phyloP scores from a whole-genome alignment of 2,329 filamentous ascomycete species.

The Alternaria sp. region DNA sequence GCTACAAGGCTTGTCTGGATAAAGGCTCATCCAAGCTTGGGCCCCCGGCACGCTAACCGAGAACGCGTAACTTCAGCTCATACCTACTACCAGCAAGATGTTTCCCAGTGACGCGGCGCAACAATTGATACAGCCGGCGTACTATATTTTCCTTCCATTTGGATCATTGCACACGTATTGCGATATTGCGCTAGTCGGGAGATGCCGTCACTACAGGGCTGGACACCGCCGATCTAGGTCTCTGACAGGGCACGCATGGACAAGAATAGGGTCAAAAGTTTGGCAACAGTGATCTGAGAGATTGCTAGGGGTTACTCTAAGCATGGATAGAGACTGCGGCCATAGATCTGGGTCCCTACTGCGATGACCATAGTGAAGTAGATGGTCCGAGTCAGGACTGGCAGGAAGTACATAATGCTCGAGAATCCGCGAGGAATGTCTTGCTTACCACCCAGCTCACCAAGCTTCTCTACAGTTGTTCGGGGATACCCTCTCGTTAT shows the following conservation, averaged over 20 bases:
- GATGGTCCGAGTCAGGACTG: background rate
- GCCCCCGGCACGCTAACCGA: background rate
- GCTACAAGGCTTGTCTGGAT: slow-evolving; percentile 1
- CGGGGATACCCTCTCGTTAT: background rate
- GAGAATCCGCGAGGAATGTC: background rate
- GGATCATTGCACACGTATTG: background rate
- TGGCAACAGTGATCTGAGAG: background rate
- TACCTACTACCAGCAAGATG: background rate
- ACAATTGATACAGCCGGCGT: background rate
- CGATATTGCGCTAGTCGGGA: background rate
- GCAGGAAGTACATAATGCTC: background rate
- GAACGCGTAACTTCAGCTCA: slow-evolving; percentile 4
- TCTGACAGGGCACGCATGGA: background rate
- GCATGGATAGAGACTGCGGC: background rate
- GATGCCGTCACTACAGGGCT: background rate
- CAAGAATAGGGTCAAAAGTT: background rate
- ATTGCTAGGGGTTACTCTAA: background rate
- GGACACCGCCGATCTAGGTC: background rate
- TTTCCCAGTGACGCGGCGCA: background rate
- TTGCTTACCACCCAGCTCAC: background rate
- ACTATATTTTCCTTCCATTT: background rate
- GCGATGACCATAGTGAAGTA: background rate
- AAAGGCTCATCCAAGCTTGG: slow-evolving; percentile 3
- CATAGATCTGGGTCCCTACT: background rate
- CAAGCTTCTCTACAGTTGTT: background rate